phyloP scores from a whole-genome alignment of 1,284 basidiomycete genomes.

The Heterobasidion parviporum region DNA sequence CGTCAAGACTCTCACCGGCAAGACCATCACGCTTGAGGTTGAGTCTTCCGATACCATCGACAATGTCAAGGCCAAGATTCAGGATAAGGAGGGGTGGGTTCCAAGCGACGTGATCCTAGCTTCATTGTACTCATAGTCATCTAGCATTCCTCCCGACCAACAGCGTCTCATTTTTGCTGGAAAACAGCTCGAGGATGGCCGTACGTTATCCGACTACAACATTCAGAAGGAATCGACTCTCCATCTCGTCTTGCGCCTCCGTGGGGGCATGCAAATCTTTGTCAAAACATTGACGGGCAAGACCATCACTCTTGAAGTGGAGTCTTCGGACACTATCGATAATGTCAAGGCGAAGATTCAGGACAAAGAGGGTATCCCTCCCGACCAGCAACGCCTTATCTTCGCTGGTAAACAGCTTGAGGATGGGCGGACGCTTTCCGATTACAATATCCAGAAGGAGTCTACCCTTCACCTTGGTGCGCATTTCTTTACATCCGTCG shows the following conservation, averaged over 20 bases:
- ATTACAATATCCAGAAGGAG: constrained; percentile 75
- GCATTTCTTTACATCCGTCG: constrained; percentile 5
- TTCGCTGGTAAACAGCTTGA: constrained; percentile 84
- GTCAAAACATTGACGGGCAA: constrained; percentile 89
- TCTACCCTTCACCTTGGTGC: constrained; percentile 56
- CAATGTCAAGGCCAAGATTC: constrained; percentile 96
- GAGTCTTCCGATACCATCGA: constrained; percentile 89
- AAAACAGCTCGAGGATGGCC: constrained; percentile 80
- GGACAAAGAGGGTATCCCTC: constrained; percentile 78
- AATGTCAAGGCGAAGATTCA: constrained; percentile 92
- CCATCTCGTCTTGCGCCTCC: constrained; percentile 79
- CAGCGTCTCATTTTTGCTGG: constrained; percentile 97
- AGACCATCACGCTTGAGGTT: constrained; percentile 85
- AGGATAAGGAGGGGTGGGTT: constrained; percentile 87
- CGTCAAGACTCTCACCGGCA: constrained; percentile 81
- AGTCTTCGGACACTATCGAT: constrained; percentile 95
- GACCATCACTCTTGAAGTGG: constrained; percentile 97
- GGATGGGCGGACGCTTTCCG: constrained; percentile 77
- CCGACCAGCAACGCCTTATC: constrained; percentile 74
- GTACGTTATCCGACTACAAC: constrained; percentile 80
- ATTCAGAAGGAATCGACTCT: constrained; percentile 77
- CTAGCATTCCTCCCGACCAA: constrained; percentile 89
- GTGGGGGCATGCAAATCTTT: constrained; percentile 87
- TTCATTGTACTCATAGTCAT: neutral
- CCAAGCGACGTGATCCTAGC: neutral